A percentile compares a stretch with the other conserved stretches of the same genome.
Evolutionary conservation across 2,329 filamentous ascomycete genomes (phyloP).

Genomic region (Colletotrichum truncatum): DNA sequence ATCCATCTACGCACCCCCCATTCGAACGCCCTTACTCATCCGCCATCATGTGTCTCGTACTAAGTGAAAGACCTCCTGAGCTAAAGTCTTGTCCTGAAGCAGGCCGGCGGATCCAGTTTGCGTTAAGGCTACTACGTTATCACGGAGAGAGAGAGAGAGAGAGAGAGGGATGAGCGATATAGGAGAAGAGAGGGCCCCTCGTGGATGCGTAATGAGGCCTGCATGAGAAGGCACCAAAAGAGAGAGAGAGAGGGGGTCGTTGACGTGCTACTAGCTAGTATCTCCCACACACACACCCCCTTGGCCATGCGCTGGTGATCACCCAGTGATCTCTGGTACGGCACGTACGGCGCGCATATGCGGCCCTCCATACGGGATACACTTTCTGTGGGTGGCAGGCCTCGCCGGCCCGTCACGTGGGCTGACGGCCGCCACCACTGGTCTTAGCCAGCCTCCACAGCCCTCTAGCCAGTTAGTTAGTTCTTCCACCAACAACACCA

Average conservation of each 20-base stretch:
- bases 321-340: slow-evolving; percentile 31
- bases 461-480: no score
- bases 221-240: neutral
- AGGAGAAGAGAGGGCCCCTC: neutral
- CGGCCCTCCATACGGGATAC: slow-evolving; percentile 4
- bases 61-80: neutral
- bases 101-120: neutral
- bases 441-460: no score
- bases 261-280: slow-evolving; percentile 22
- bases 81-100: slow-evolving; percentile 22
- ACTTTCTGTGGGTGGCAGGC: no score
- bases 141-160: neutral
- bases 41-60: slow-evolving; percentile 8
- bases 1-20: neutral
- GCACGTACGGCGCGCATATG: slow-evolving; percentile 27
- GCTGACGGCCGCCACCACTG: no score
- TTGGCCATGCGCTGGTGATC: slow-evolving; percentile 26
- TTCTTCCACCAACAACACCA: no score
- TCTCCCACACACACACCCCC: slow-evolving; percentile 6
- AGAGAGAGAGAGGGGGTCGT: neutral
- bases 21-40: neutral
- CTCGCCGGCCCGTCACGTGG: no score
- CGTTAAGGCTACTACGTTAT: neutral
- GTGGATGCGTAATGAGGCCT: slow-evolving; percentile 1
- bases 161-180: neutral